Conservation (phyloP, 2,329 filamentous ascomycete genomes). For the Leptoxyphium fumago region DNA sequence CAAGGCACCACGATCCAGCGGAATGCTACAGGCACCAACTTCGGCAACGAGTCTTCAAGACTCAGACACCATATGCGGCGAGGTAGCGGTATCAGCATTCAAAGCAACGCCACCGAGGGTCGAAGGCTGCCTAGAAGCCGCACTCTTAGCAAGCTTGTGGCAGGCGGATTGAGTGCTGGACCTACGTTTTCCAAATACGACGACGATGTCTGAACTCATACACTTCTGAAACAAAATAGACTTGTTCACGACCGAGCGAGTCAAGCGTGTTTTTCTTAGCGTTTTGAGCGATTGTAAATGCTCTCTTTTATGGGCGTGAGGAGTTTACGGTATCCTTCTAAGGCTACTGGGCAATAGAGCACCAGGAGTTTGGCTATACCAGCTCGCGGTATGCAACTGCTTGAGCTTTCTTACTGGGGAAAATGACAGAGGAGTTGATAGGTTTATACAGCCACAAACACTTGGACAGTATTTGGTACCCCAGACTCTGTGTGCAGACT, state of each 20-base stretch:
- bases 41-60: not conserved
- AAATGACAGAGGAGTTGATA: not conserved
- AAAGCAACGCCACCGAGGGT: constrained; percentile 1
- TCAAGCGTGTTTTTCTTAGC: not conserved
- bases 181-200: constrained; percentile 16
- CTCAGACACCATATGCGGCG: constrained; percentile 5
- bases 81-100: constrained; percentile 3
- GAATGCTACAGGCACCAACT: not conserved
- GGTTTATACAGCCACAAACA: not conserved
- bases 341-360: not conserved
- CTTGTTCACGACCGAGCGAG: no score
- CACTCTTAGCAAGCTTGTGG: constrained; percentile 13
- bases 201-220: not conserved
- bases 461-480: not conserved
- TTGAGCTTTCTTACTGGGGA: not conserved
- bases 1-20: constrained; percentile 1
- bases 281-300: not conserved
- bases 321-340: not conserved
- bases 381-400: not conserved
- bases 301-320: not conserved
- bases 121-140: constrained; percentile 6
- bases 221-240: no score
- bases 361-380: not conserved
- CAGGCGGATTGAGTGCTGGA: constrained; percentile 13
- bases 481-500: not conserved